Conservation (phyloP, 371 early-diverging fungal genomes). For the Mortierella sp. region DNA sequence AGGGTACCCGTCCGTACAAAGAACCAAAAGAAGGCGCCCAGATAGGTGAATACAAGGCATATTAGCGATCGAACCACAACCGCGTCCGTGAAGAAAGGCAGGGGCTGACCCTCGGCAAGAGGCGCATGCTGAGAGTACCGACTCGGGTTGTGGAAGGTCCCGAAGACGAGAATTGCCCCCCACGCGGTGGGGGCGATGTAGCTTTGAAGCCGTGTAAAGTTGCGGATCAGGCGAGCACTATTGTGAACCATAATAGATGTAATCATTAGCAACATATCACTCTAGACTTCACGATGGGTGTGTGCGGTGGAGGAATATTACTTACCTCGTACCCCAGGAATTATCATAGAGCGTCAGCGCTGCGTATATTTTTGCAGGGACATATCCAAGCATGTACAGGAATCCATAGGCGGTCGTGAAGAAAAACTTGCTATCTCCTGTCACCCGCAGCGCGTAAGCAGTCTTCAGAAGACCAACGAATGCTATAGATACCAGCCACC, state of each 20-base stretch:
- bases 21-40: conserved; percentile 25
- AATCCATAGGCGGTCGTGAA: conserved; percentile 65
- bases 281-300: not conserved
- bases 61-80: conserved; percentile 10
- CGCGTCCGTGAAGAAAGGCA: conserved; percentile 29
- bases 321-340: conserved; percentile 69
- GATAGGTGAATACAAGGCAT: conserved; percentile 15
- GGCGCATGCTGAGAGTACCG: conserved; percentile 33
- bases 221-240: conserved; percentile 50
- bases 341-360: conserved; percentile 70
- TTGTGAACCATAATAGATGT: not conserved
- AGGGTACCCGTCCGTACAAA: conserved; percentile 44
- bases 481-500: conserved; percentile 64
- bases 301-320: not conserved
- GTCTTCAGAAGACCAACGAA: conserved; percentile 65
- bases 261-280: not conserved
- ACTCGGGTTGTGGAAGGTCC: conserved; percentile 35
- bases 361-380: conserved; percentile 72
- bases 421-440: conserved; percentile 59
- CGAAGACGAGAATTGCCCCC: conserved; percentile 35
- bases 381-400: conserved; percentile 67
- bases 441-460: conserved; percentile 58
- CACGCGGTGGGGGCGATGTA: conserved; percentile 49
- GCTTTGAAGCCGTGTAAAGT: conserved; percentile 40
- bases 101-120: conserved; percentile 16